phyloP scores from a whole-genome alignment of 768 basidiomycete genomes.

The Tricholoma bakamatsutake region DNA sequence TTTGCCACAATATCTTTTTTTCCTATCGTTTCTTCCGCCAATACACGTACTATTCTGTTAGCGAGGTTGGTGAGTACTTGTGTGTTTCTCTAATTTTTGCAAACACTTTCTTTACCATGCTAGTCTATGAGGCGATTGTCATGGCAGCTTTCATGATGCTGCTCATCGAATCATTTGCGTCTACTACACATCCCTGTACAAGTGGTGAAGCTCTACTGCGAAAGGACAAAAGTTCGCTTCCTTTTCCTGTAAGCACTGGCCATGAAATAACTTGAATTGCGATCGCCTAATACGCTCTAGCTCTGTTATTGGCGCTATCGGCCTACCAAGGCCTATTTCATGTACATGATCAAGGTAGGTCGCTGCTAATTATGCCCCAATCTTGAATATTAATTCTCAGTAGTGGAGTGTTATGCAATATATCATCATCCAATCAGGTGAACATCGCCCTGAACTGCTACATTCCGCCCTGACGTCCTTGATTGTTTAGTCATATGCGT shows the following conservation, averaged over 20 bases:
- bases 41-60: not conserved
- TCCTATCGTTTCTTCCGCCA: not conserved
- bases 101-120: not conserved
- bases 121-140: not conserved
- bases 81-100: not conserved
- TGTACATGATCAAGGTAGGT: slow-evolving; percentile 72
- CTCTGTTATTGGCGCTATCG: slow-evolving; percentile 77
- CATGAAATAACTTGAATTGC: not conserved
- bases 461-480: not conserved
- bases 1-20: not conserved
- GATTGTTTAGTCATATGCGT: slow-evolving; percentile 46
- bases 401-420: slow-evolving; percentile 89
- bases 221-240: not conserved
- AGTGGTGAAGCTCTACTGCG: not conserved
- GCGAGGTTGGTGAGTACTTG: not conserved
- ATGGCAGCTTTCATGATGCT: not conserved
- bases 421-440: slow-evolving; percentile 55
- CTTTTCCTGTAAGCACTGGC: not conserved
- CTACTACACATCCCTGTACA: not conserved
- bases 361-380: slow-evolving; percentile 5
- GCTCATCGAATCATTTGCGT: not conserved
- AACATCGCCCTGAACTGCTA: not conserved
- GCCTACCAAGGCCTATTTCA: slow-evolving; percentile 84
- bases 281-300: slow-evolving; percentile 25
- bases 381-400: not conserved